Percentiles rank a stretch among this genome's conserved stretches.
phyloP scores from a whole-genome alignment of 2,329 filamentous ascomycete species.

The Cladosporium oxysporum region DNA sequence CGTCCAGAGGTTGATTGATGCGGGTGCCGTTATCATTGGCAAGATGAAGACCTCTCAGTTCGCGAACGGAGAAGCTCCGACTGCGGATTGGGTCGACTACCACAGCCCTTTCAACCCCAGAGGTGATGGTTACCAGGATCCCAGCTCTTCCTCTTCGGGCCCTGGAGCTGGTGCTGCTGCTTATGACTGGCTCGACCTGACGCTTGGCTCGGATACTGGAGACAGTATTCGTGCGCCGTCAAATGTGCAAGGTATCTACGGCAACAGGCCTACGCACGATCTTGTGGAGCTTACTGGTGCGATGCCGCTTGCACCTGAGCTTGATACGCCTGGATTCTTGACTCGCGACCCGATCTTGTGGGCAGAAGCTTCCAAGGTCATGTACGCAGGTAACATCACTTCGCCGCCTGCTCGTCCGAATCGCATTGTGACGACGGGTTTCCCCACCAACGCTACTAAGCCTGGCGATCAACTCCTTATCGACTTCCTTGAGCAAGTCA shows the following conservation, averaged over 20 bases:
- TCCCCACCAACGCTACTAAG: conserved; percentile 42
- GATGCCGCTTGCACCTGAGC: conserved; percentile 51
- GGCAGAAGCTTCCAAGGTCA: conserved; percentile 45
- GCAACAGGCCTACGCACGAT: conserved; percentile 52
- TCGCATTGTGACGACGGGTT: conserved; percentile 45
- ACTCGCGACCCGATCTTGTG: conserved; percentile 49
- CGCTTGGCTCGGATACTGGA: conserved; percentile 53
- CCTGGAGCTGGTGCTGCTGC: conserved; percentile 47
- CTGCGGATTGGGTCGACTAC: conserved; percentile 53
- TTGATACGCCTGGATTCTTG: conserved; percentile 52
- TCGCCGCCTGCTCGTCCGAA: conserved; percentile 45
- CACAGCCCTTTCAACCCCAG: conserved; percentile 47
- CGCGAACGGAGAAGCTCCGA: conserved; percentile 49
- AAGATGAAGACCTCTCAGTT: conserved; percentile 51
- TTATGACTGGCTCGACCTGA: conserved; percentile 54
- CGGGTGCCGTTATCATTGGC: conserved; percentile 56
- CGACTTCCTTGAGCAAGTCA: conserved; percentile 47
- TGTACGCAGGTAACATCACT: conserved; percentile 50
- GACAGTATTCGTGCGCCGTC: conserved; percentile 53
- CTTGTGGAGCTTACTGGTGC: conserved; percentile 50
- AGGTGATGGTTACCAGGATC: conserved; percentile 49
- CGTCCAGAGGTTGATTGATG: conserved; percentile 58
- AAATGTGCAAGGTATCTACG: conserved; percentile 52
- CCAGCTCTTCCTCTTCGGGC: conserved; percentile 51
- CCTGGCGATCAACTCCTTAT: conserved; percentile 44